phyloP scores from a whole-genome alignment of 495 filamentous ascomycete species.

The Neurospora sp. region DNA sequence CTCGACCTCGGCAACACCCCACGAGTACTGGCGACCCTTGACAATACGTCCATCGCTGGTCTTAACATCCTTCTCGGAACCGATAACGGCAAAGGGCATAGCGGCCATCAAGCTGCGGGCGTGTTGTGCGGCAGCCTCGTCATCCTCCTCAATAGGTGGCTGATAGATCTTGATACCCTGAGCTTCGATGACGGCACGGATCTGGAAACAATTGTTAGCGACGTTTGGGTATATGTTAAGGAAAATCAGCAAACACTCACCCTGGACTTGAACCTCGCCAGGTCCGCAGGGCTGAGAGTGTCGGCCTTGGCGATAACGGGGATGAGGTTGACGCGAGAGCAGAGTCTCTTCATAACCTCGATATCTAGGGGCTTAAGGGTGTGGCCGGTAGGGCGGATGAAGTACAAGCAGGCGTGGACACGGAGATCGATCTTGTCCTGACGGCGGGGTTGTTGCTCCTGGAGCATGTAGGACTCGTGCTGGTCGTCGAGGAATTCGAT shows the following conservation, averaged over 20 bases:
- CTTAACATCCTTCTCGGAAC: slow-evolving; percentile 98
- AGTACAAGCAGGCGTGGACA: slow-evolving; percentile 97
- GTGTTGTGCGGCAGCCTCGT: slow-evolving; percentile 89
- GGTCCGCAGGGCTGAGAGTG: slow-evolving; percentile 84
- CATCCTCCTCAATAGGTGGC: slow-evolving; percentile 93
- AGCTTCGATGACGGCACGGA: slow-evolving; percentile 89
- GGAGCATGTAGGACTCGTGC: slow-evolving; percentile 99
- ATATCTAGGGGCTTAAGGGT: slow-evolving; percentile 98
- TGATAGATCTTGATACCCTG: slow-evolving; percentile 99
- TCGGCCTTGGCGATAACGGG: slow-evolving; percentile 98
- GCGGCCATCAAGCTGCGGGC: slow-evolving; percentile 88
- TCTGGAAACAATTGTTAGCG: slow-evolving; percentile 38
- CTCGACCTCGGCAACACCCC: slow-evolving; percentile 98
- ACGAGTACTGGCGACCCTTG: slow-evolving; percentile 97
- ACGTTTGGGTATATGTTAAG: background rate
- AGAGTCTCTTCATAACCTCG: slow-evolving; percentile 98
- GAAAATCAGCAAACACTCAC: slow-evolving; percentile 37
- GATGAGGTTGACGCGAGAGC: slow-evolving; percentile 95
- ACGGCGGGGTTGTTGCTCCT: slow-evolving; percentile 97
- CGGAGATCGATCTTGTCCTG: slow-evolving; percentile 98
- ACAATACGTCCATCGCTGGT: slow-evolving; percentile 89
- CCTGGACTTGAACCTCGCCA: slow-evolving; percentile 86
- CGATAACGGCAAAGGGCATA: slow-evolving; percentile 98
- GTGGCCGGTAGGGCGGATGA: slow-evolving; percentile 96
- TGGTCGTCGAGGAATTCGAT: slow-evolving; percentile 99